Conservation (phyloP, 148 eudicot genomes). For the Pouteria glomerata region DNA sequence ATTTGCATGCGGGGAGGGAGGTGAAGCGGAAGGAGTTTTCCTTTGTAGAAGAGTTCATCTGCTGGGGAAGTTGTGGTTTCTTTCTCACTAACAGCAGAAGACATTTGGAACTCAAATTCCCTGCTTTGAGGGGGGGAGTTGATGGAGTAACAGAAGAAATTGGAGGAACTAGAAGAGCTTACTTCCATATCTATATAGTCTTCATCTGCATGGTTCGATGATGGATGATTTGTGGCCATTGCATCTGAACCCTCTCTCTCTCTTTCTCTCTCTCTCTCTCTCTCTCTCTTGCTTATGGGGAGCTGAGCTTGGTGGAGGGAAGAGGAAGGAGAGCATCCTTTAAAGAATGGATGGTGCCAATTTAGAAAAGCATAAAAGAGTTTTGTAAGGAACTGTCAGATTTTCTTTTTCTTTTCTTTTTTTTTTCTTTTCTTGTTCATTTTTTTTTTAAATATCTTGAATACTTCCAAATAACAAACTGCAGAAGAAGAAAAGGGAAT, state of each 20-base stretch:
- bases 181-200: constrained; percentile 66
- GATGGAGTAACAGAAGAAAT: constrained; percentile 9
- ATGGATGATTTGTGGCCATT: constrained; percentile 28
- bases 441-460: constrained; percentile 7
- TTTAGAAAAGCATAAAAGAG: constrained; percentile 22
- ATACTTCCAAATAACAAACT: constrained; percentile 23
- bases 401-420: constrained; percentile 3
- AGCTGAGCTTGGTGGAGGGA: constrained; percentile 15
- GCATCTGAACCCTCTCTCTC: constrained; percentile 6
- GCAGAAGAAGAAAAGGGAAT: constrained; percentile 11
- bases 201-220: constrained; percentile 33
- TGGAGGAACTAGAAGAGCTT: constrained; percentile 22
- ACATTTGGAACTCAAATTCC: constrained; percentile 78
- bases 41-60: constrained; percentile 82
- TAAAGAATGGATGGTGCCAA: constrained; percentile 37
- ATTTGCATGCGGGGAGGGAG: constrained; percentile 59
- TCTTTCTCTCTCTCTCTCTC: constrained; percentile 12
- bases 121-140: constrained; percentile 29
- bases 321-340: constrained; percentile 30
- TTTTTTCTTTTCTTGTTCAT: no score
- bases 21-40: constrained; percentile 78
- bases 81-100: constrained; percentile 11
- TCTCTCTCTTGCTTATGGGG: constrained; percentile 24
- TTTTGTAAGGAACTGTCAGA: constrained; percentile 14
- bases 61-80: constrained; percentile 46